Evolutionary conservation across 495 filamentous ascomycete species (phyloP).

Genomic region (Neurospora africana): DNA sequence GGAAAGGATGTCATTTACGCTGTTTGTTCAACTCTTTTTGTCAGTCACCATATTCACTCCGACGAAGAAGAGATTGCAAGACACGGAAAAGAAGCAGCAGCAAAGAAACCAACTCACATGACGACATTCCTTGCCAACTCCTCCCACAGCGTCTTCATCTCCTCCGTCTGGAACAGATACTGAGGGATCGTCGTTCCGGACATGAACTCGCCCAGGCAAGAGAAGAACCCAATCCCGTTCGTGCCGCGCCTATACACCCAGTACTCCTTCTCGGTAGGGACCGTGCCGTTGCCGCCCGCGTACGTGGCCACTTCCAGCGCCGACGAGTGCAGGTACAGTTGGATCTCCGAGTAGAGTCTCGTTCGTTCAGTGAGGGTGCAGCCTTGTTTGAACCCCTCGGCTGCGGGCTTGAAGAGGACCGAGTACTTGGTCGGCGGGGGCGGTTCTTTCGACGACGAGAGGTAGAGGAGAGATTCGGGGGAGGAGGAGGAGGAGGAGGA

Average conservation of each 20-base stretch:
- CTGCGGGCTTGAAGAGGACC: conserved; percentile 1
- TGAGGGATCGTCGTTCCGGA: neutral
- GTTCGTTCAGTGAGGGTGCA: neutral
- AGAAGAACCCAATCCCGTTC: conserved; percentile 17
- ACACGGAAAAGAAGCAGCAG: no score
- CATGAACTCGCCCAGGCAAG: conserved; percentile 22
- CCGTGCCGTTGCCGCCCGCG: neutral
- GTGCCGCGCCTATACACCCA: conserved; percentile 21
- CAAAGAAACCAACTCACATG: neutral
- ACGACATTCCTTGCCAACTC: conserved; percentile 17
- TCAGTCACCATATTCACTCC: no score
- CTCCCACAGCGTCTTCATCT: conserved; percentile 17
- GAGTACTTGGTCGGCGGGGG: conserved; percentile 12
- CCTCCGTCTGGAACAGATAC: conserved; percentile 9
- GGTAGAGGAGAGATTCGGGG: neutral
- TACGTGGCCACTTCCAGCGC: neutral
- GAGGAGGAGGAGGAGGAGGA: no score
- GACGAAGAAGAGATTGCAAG: neutral
- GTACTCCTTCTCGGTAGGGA: conserved; percentile 20
- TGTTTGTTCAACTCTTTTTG: neutral
- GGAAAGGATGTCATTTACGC: conserved; percentile 23
- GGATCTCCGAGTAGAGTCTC: neutral
- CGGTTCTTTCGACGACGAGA: neutral
- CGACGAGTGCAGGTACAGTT: neutral
- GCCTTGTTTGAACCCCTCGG: neutral